A percentile compares a stretch with the other conserved stretches of the same genome.
These are phyloP conservation scores for Aspergillus bridgeri DNA, from an alignment of 495 filamentous ascomycete species.

Conservation along the genomic window DNA sequence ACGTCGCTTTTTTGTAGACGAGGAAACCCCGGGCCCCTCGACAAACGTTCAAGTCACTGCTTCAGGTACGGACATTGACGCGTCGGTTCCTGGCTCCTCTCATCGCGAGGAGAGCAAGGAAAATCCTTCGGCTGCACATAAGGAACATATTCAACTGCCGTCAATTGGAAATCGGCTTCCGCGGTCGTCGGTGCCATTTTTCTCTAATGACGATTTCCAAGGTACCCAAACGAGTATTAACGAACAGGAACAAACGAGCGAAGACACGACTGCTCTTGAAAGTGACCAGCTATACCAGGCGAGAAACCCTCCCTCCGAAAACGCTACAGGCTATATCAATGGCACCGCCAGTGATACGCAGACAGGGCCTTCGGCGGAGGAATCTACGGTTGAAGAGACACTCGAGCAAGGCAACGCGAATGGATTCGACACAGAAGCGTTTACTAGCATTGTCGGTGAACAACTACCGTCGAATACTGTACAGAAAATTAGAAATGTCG, in stretches of 20 bases:
- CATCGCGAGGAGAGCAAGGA: not conserved
- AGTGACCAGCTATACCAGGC: not conserved
- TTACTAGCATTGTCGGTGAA: constrained; percentile 69
- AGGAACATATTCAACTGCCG: not conserved
- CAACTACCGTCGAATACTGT: constrained; percentile 53
- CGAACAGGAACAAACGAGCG: not conserved
- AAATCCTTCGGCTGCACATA: not conserved
- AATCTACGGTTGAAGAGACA: not conserved
- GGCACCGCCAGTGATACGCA: not conserved
- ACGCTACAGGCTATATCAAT: not conserved
- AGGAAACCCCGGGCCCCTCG: constrained; percentile 7
- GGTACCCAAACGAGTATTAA: not conserved
- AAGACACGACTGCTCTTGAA: not conserved
- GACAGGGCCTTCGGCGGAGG: not conserved
- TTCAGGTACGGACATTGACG: constrained; percentile 14
- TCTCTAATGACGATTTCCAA: not conserved
- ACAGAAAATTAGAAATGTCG: constrained; percentile 50
- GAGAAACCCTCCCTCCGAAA: not conserved
- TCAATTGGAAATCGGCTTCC: not conserved
- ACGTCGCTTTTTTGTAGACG: constrained; percentile 74
- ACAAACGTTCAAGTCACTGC: constrained; percentile 3
- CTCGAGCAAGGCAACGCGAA: constrained; percentile 6
- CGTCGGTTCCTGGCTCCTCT: constrained; percentile 11
- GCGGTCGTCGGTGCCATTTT: not conserved
- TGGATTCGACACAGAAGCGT: constrained; percentile 65